Conservation (phyloP, 202 grass and related monocot species). For the Panicum virgatum region DNA sequence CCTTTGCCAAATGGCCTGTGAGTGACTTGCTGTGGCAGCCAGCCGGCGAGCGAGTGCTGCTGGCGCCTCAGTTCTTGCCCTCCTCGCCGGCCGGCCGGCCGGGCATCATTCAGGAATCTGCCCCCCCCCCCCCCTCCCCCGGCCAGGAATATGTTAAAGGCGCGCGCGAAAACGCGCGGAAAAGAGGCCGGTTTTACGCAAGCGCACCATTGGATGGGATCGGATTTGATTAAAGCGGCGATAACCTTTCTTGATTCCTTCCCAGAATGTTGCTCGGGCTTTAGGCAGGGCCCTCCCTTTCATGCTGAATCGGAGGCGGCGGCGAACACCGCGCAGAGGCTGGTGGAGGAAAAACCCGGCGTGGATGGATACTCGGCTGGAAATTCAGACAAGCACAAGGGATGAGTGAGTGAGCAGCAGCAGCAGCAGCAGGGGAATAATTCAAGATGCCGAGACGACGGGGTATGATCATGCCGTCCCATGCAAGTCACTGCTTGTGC, state of each 20-base stretch:
- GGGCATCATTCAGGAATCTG: conserved; percentile 71
- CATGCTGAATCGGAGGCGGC: conserved; percentile 7
- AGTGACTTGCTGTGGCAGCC: too few species aligned
- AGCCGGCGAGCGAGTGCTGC: conserved; percentile 12
- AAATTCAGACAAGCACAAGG: conserved; percentile 55
- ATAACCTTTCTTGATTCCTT: conserved; percentile 43
- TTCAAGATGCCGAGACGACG: conserved; percentile 31
- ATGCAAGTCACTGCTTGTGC: conserved; percentile 33
- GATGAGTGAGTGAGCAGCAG: too few species aligned
- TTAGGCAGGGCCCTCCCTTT: conserved; percentile 13
- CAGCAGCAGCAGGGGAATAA: not conserved
- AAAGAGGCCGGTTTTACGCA: conserved; percentile 42
- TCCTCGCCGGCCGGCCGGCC: not conserved
- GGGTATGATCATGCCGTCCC: not conserved
- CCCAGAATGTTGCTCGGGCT: conserved; percentile 39
- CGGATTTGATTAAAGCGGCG: conserved; percentile 42
- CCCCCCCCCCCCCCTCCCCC: conserved; percentile 43
- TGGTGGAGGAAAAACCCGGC: not conserved
- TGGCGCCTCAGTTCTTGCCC: conserved; percentile 1
- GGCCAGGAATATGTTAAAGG: conserved; percentile 64
- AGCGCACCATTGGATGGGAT: conserved; percentile 22
- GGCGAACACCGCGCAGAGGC: not conserved
- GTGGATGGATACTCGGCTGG: conserved; percentile 34
- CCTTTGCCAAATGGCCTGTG: conserved; percentile 52
- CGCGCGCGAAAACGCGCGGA: conserved; percentile 43